Percentiles rank a stretch among this genome's conserved stretches.
These are phyloP conservation scores for Curvularia verruculosa DNA, from an alignment of 2,329 filamentous ascomycete species.

Conservation along the genomic window DNA sequence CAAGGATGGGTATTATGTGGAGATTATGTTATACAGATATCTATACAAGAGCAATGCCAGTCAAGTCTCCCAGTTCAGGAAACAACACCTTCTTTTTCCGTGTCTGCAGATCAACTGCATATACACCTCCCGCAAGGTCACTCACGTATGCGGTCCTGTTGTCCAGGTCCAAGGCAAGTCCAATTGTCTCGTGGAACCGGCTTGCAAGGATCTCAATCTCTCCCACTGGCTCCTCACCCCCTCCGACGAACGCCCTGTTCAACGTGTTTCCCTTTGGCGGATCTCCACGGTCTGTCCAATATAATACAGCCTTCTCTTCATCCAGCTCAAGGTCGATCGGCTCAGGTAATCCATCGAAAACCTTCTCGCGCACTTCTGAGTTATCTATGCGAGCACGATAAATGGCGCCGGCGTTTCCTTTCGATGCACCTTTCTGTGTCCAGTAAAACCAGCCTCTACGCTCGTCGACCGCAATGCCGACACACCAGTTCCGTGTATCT, in stretches of 20 bases:
- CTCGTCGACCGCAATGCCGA: conserved; percentile 1
- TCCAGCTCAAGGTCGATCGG: background rate
- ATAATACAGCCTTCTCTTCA: background rate
- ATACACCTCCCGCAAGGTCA: background rate
- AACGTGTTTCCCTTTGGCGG: background rate
- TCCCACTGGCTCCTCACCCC: background rate
- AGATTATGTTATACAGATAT: background rate
- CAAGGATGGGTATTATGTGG: background rate
- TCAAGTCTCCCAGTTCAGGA: background rate
- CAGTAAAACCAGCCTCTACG: conserved; percentile 1
- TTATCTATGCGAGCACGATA: background rate
- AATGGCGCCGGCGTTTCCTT: background rate
- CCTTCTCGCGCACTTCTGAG: background rate
- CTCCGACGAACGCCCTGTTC: conserved; percentile 1
- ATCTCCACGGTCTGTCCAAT: conserved; percentile 3
- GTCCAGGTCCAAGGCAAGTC: background rate
- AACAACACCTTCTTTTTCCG: background rate
- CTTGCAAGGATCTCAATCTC: background rate
- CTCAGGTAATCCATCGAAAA: background rate
- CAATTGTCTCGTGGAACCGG: background rate
- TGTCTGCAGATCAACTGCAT: conserved; percentile 1
- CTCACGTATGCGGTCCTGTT: background rate
- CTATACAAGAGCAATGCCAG: background rate
- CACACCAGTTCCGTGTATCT: background rate
- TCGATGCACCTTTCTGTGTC: background rate